Conservation (phyloP, 139 green algal species). For the Volvox reticuliferus region DNA sequence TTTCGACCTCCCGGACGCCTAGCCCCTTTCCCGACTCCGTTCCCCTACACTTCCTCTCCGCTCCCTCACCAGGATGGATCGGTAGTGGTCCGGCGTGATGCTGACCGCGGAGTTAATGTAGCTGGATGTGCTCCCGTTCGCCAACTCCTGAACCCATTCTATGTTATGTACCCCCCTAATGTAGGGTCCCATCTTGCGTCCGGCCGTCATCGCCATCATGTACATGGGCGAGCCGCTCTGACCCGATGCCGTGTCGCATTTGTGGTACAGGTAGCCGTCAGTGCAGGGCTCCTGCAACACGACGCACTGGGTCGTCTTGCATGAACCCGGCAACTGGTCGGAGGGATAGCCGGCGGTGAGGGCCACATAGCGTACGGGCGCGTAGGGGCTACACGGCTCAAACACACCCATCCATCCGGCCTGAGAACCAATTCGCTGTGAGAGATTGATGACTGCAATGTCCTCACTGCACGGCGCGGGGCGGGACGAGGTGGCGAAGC, state of each 20-base stretch:
- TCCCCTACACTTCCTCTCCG: neutral
- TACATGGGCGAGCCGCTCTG: conserved; percentile 46
- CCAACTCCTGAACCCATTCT: conserved; percentile 46
- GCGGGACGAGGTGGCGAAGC: neutral
- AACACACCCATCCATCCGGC: conserved; percentile 64
- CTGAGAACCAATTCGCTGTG: conserved; percentile 37
- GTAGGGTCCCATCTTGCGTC: conserved; percentile 24
- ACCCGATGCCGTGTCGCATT: conserved; percentile 42
- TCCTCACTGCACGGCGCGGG: conserved; percentile 31
- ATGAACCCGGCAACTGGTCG: conserved; percentile 54
- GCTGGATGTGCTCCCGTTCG: neutral
- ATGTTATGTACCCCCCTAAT: conserved; percentile 51
- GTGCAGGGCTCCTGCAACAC: conserved; percentile 42
- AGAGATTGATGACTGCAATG: conserved; percentile 57
- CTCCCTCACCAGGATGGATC: conserved; percentile 24
- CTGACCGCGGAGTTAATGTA: conserved; percentile 47
- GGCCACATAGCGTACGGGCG: conserved; percentile 24
- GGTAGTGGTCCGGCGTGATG: conserved; percentile 52
- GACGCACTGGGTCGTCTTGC: conserved; percentile 52
- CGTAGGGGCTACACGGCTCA: conserved; percentile 49
- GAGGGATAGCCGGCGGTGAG: conserved; percentile 58
- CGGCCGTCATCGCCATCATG: conserved; percentile 27
- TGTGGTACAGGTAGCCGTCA: conserved; percentile 45
- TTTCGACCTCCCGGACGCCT: too few species aligned
- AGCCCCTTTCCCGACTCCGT: neutral